A percentile compares a stretch with the other conserved stretches of the same genome.
Conservation (phyloP, 208 protist species). For the Blastocrithidia nonstop region DNA sequence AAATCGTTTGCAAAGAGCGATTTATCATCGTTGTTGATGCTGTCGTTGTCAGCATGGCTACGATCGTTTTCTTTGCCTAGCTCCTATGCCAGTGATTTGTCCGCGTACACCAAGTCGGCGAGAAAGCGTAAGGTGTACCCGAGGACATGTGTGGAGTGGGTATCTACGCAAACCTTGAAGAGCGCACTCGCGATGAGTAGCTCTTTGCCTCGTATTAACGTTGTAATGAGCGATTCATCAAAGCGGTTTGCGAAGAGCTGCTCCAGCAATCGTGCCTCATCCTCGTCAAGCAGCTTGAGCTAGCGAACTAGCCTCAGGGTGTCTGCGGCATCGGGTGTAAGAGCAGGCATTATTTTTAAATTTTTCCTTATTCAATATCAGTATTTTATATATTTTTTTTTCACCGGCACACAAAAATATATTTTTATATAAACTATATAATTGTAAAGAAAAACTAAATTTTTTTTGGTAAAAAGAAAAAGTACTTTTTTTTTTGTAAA, state of each 20-base stretch:
- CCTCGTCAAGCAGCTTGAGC: slow-evolving; percentile 46
- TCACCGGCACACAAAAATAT: background rate
- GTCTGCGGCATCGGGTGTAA: slow-evolving; percentile 50
- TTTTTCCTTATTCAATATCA: slow-evolving; percentile 4
- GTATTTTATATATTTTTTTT: slow-evolving; percentile 2
- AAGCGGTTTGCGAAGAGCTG: slow-evolving; percentile 62
- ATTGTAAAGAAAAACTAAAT: background rate
- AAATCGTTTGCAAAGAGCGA: too few species aligned
- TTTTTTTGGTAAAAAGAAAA: too few species aligned
- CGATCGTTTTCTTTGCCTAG: slow-evolving; percentile 20
- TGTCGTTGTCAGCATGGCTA: too few species aligned
- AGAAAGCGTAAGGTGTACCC: slow-evolving; percentile 69
- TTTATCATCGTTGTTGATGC: too few species aligned
- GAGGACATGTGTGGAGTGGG: slow-evolving; percentile 27
- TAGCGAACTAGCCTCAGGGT: slow-evolving; percentile 43
- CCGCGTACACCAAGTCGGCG: slow-evolving; percentile 40
- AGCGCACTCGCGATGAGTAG: slow-evolving; percentile 33
- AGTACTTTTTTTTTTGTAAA: too few species aligned
- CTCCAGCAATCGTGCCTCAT: slow-evolving; percentile 37
- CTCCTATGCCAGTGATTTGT: slow-evolving; percentile 22
- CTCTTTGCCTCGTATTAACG: slow-evolving; percentile 38
- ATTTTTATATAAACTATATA: background rate
- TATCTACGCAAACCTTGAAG: slow-evolving; percentile 22
- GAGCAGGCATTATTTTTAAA: slow-evolving; percentile 26
- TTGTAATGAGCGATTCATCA: slow-evolving; percentile 27